A percentile compares a stretch with the other conserved stretches of the same genome.
Evolutionary conservation across 768 basidiomycete genomes (phyloP).

Genomic region (Cystofilobasidium macerans): DNA sequence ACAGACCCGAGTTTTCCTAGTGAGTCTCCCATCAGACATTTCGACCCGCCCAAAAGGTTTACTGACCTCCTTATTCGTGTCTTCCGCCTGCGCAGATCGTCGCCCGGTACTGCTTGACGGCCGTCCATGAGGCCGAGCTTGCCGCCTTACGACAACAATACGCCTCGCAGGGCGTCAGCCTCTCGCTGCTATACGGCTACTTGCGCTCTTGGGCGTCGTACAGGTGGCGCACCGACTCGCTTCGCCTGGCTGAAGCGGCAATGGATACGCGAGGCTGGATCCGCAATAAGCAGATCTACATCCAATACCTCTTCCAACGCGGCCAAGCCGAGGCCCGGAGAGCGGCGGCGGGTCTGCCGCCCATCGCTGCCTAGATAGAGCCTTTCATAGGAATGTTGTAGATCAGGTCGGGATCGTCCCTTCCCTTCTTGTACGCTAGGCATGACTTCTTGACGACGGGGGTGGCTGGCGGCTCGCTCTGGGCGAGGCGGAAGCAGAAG

Average conservation of each 20-base stretch:
- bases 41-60: constrained; percentile 28
- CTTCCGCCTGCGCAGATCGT: constrained; percentile 45
- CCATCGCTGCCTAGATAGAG: too few relatives aligned
- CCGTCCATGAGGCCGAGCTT: constrained; percentile 13
- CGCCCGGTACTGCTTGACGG: constrained; percentile 66
- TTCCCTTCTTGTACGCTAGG: too few relatives aligned
- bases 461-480: too few relatives aligned
- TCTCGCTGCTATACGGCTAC: constrained; percentile 1
- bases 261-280: background rate
- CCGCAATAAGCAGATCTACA: background rate
- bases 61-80: too few relatives aligned
- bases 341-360: background rate
- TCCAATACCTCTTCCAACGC: background rate
- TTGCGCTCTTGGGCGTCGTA: constrained; percentile 3
- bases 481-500: too few relatives aligned
- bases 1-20: background rate
- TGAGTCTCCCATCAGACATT: background rate
- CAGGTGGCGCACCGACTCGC: background rate
- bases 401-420: too few relatives aligned
- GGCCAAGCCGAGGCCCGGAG: background rate
- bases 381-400: background rate
- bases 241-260: background rate
- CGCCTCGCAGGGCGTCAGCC: constrained; percentile 15
- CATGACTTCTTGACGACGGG: too few relatives aligned
- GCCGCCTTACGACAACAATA: background rate